These are phyloP conservation scores for Miscanthus lutarioriparius DNA, from an alignment of 176 grass and related monocot genomes.

Conservation along the genomic window DNA sequence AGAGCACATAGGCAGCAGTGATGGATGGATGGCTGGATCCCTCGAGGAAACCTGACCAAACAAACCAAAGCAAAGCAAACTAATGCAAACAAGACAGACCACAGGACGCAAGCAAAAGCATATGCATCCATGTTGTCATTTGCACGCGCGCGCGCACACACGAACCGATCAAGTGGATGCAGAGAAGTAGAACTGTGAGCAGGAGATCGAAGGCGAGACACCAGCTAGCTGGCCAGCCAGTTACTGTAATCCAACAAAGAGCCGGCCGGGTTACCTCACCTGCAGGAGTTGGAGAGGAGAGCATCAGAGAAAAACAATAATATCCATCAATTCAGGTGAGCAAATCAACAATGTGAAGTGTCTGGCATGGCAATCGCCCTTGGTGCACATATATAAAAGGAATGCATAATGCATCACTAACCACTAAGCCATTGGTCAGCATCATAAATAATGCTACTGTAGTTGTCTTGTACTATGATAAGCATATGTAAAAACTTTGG, in stretches of 20 bases:
- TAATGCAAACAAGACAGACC: background rate
- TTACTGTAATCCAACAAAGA: background rate
- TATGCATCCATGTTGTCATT: background rate
- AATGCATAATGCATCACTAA: background rate
- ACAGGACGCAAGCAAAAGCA: background rate
- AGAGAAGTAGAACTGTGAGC: background rate
- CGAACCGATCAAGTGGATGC: background rate
- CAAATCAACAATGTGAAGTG: too few relatives aligned
- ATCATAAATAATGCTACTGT: background rate
- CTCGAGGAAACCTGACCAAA: background rate
- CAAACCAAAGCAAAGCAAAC: background rate
- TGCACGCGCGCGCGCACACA: background rate
- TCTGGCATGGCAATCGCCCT: too few relatives aligned
- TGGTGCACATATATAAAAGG: too few relatives aligned
- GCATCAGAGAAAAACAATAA: background rate
- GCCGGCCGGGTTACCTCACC: background rate
- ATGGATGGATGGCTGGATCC: background rate
- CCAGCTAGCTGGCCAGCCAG: background rate
- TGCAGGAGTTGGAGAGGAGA: background rate
- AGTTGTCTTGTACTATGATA: too few relatives aligned
- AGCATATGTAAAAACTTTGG: background rate
- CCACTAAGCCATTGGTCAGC: background rate
- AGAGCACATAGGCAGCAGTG: background rate
- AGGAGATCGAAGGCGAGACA: background rate
- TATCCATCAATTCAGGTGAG: background rate